phyloP scores from a whole-genome alignment of 495 filamentous ascomycete species.

The Trichocladium antarcticum region DNA sequence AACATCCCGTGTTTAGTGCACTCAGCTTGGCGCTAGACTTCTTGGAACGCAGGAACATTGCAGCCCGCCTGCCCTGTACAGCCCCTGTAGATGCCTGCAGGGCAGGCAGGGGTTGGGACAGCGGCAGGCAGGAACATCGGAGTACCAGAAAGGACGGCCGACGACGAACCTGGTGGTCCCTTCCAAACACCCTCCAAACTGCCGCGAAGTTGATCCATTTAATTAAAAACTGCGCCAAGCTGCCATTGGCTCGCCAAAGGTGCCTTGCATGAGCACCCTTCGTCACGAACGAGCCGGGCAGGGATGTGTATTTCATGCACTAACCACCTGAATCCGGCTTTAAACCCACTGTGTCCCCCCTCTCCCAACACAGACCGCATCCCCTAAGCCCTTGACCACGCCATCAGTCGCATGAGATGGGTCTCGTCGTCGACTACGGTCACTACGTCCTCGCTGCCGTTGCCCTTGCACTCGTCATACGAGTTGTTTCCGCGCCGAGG shows the following conservation, averaged over 20 bases:
- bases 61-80: not conserved
- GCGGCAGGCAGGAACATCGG: too few relatives aligned
- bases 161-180: too few relatives aligned
- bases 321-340: too few relatives aligned
- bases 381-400: not conserved
- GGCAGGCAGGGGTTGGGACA: too few relatives aligned
- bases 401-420: slow-evolving; percentile 10
- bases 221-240: too few relatives aligned
- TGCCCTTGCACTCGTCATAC: slow-evolving; percentile 15
- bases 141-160: too few relatives aligned
- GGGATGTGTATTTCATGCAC: too few relatives aligned
- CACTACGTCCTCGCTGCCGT: slow-evolving; percentile 10
- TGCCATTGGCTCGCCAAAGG: slow-evolving; percentile 8
- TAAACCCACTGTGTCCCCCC: too few relatives aligned
- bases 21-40: not conserved
- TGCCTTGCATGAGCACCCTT: slow-evolving; percentile 1
- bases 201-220: not conserved
- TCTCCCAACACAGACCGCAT: not conserved
- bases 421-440: slow-evolving; percentile 10
- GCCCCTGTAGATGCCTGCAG: too few relatives aligned
- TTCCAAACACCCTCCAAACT: too few relatives aligned
- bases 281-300: too few relatives aligned
- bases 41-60: not conserved
- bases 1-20: slow-evolving; percentile 10
- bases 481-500: slow-evolving; percentile 4